Evolutionary conservation across 257 asterid genomes (phyloP).

Genomic region (Salvia splendens): DNA sequence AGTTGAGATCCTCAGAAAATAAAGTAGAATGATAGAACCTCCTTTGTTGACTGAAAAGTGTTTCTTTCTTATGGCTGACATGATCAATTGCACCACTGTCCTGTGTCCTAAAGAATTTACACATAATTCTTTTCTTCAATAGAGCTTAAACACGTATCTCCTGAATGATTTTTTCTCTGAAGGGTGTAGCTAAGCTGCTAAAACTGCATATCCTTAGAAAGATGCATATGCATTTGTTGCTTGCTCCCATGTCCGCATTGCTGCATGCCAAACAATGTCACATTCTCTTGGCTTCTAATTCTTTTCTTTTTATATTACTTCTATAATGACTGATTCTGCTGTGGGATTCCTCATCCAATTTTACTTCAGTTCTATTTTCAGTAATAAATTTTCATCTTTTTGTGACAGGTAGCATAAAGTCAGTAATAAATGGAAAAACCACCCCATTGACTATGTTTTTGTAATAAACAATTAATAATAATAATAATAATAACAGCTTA

Average conservation of each 20-base stretch:
- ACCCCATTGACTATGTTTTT: no score
- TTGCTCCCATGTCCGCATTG: not conserved
- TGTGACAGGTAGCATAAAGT: no score
- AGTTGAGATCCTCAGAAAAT: not conserved
- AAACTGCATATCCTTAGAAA: not conserved
- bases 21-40: not conserved
- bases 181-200: constrained; percentile 3
- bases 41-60: not conserved
- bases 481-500: not conserved
- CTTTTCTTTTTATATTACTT: constrained; percentile 2
- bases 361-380: not conserved
- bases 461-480: not conserved
- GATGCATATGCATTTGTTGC: constrained; percentile 9
- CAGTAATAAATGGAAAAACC: no score
- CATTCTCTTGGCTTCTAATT: constrained; percentile 9
- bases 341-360: not conserved
- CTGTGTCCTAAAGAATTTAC: not conserved
- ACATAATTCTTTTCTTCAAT: not conserved
- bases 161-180: not conserved
- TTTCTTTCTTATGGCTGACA: constrained; percentile 1
- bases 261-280: constrained; percentile 9
- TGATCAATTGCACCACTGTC: not conserved
- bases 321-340: constrained; percentile 1
- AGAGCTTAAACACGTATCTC: not conserved
- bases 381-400: not conserved